phyloP scores from a whole-genome alignment of 257 asterid genomes.

The Hygrophila difformis region DNA sequence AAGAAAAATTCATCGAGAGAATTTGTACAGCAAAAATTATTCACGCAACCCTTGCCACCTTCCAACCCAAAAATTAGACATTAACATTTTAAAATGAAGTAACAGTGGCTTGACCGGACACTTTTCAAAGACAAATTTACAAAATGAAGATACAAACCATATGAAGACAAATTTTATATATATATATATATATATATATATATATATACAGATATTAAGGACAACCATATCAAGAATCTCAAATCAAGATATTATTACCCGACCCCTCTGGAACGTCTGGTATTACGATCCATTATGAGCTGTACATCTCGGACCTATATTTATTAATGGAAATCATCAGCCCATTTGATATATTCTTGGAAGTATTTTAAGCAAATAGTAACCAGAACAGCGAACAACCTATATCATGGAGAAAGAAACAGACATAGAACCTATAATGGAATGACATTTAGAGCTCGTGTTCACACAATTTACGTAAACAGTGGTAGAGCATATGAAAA shows the following conservation, averaged over 20 bases:
- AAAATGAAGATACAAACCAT: no score
- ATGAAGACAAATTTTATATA: no score
- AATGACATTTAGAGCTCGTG: no score
- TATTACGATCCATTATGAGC: slow-evolving; percentile 65
- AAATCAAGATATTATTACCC: slow-evolving; percentile 34
- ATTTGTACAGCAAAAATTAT: no score
- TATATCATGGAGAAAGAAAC: not conserved
- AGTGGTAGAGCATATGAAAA: no score
- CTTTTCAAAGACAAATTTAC: no score
- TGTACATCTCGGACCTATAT: slow-evolving; percentile 67
- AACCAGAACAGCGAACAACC: not conserved
- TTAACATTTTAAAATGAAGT: no score
- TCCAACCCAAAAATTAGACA: no score
- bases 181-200: no score
- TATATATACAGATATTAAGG: slow-evolving; percentile 8
- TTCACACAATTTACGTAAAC: no score
- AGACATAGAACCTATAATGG: not conserved
- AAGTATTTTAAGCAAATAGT: not conserved
- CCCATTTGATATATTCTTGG: not conserved
- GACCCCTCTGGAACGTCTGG: slow-evolving; percentile 65
- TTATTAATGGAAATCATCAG: slow-evolving; percentile 6
- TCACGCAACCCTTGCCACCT: no score
- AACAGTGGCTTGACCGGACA: not conserved
- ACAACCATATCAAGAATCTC: slow-evolving; percentile 4
- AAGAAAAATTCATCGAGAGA: no score